A percentile compares a stretch with the other conserved stretches of the same genome.
phyloP scores from a whole-genome alignment of 2,329 filamentous ascomycete species.

The Scedosporium dehoogii region DNA sequence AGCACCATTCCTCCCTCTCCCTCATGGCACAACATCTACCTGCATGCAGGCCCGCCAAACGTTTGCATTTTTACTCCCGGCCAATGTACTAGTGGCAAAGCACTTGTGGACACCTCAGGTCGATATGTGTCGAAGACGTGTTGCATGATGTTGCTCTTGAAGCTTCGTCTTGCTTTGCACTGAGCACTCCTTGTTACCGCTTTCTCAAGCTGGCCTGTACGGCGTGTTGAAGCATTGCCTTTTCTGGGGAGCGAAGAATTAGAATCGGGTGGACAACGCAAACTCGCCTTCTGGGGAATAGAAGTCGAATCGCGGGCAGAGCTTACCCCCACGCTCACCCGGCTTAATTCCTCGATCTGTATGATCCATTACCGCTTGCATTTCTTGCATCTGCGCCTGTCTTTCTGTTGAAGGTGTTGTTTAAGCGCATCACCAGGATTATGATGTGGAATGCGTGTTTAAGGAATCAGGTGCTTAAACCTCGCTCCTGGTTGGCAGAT shows the following conservation, averaged over 20 bases:
- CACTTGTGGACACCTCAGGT: neutral
- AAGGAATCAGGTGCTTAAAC: neutral
- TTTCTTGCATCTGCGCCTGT: neutral
- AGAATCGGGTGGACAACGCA: neutral
- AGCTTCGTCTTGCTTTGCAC: neutral
- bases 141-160: neutral
- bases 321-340: conserved; percentile 6
- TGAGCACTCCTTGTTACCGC: neutral
- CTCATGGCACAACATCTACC: conserved; percentile 1
- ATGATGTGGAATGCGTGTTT: neutral
- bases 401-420: neutral
- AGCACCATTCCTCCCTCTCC: neutral
- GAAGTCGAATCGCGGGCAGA: neutral
- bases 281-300: neutral
- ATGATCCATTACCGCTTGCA: neutral
- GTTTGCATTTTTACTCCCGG: neutral
- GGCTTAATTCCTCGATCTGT: conserved; percentile 6
- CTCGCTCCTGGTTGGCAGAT: neutral
- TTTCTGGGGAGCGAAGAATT: neutral
- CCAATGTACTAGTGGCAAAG: neutral
- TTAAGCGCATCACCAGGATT: too few species aligned
- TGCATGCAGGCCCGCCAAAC: neutral
- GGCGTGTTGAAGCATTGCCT: neutral
- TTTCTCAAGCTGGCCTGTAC: neutral
- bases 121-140: neutral